Evolutionary conservation across 805 yeast species (phyloP).

Genomic region (Blastobotrys mokoenaii): DNA sequence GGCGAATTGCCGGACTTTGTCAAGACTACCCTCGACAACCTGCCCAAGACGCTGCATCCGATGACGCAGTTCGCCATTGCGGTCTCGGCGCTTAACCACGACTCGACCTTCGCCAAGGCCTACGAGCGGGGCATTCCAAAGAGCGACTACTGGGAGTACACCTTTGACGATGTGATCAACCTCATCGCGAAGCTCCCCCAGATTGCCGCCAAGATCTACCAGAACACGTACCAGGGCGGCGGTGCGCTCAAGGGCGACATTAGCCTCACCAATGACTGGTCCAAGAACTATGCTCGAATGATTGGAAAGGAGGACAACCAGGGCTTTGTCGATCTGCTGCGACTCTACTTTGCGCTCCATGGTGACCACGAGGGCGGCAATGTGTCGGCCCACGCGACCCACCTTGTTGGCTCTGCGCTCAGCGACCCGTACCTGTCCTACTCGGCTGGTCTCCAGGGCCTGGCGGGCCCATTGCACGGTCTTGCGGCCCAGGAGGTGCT

Average conservation of each 20-base stretch:
- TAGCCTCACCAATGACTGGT: slow-evolving; percentile 44
- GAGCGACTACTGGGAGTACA: slow-evolving; percentile 75
- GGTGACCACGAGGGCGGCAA: slow-evolving; percentile 89
- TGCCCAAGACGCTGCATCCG: slow-evolving; percentile 74
- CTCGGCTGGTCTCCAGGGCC: slow-evolving; percentile 77
- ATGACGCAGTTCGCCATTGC: slow-evolving; percentile 88
- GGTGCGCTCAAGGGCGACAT: slow-evolving; percentile 37
- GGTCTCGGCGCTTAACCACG: slow-evolving; percentile 70
- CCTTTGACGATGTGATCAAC: slow-evolving; percentile 74
- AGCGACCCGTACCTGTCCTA: slow-evolving; percentile 70
- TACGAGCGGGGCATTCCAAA: slow-evolving; percentile 77
- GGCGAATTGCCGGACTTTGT: slow-evolving; percentile 73
- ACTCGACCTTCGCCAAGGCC: slow-evolving; percentile 77
- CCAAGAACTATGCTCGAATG: slow-evolving; percentile 56
- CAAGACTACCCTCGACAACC: slow-evolving; percentile 58
- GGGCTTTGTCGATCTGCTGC: slow-evolving; percentile 70
- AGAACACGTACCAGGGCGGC: slow-evolving; percentile 79
- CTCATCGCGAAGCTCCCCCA: slow-evolving; percentile 73
- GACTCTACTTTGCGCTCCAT: slow-evolving; percentile 74
- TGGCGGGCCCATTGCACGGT: slow-evolving; percentile 84
- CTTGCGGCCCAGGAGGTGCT: slow-evolving; percentile 84
- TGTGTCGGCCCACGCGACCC: slow-evolving; percentile 81
- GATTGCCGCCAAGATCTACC: slow-evolving; percentile 77
- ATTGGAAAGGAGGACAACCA: slow-evolving; percentile 51
- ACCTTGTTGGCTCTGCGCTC: slow-evolving; percentile 75